Evolutionary conservation across 225 moss, liverwort and hornwort species (phyloP).

Genomic region (Thuidium tamariscinum): DNA sequence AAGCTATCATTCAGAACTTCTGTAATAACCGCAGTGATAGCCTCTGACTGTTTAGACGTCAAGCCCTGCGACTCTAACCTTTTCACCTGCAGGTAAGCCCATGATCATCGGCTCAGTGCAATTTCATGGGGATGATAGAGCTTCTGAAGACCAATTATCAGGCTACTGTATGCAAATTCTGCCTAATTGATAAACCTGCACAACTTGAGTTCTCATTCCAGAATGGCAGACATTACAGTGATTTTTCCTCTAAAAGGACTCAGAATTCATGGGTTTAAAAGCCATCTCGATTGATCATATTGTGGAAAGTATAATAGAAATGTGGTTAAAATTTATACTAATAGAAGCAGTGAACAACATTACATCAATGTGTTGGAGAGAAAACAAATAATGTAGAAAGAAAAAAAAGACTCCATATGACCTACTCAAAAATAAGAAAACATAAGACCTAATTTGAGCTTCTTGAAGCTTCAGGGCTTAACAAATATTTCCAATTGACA

Average conservation of each 20-base stretch:
- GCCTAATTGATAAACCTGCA: not conserved
- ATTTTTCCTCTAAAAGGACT: too few species aligned
- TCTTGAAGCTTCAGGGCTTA: not conserved
- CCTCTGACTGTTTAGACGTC: slow-evolving; percentile 47
- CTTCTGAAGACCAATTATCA: not conserved
- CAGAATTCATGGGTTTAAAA: not conserved
- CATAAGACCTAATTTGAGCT: not conserved
- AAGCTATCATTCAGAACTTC: slow-evolving; percentile 58
- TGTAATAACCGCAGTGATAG: slow-evolving; percentile 53
- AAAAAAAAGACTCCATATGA: not conserved
- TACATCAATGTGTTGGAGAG: not conserved
- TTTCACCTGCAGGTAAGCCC: slow-evolving; percentile 20
- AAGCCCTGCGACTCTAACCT: slow-evolving; percentile 44
- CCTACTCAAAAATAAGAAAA: not conserved
- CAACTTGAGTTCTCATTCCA: not conserved
- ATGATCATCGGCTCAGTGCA: not conserved
- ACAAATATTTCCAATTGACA: not conserved
- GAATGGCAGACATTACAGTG: not conserved
- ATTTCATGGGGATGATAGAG: not conserved
- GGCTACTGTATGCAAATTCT: not conserved
- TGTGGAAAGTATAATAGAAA: not conserved
- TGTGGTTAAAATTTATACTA: not conserved
- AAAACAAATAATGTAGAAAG: not conserved
- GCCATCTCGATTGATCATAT: not conserved
- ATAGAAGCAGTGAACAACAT: not conserved